These are phyloP conservation scores for Zygnema cylindricum DNA, from an alignment of 139 green algal species.

Conservation along the genomic window DNA sequence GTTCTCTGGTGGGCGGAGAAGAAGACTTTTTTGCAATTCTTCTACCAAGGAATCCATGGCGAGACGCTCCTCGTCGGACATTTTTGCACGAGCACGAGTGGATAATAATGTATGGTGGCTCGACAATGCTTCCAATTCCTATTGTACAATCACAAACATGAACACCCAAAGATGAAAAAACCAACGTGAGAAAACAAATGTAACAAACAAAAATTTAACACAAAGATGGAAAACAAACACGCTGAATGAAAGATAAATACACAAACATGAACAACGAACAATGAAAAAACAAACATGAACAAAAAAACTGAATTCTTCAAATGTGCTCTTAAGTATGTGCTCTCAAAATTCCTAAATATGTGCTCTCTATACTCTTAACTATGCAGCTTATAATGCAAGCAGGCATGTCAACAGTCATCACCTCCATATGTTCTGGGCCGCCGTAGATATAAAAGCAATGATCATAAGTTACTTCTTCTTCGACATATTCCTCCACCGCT, in stretches of 20 bases:
- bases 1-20: background rate
- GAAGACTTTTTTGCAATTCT: constrained; percentile 34
- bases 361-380: background rate
- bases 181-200: background rate
- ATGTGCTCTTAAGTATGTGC: background rate
- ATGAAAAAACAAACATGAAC: no score
- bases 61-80: constrained; percentile 12
- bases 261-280: no score
- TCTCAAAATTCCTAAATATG: background rate
- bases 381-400: background rate
- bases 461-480: constrained; percentile 52
- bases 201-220: background rate
- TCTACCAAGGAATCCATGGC: constrained; percentile 33
- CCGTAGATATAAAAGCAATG: constrained; percentile 58
- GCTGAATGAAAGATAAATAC: background rate
- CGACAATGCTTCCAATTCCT: constrained; percentile 46
- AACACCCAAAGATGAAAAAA: background rate
- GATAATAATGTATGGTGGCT: constrained; percentile 48
- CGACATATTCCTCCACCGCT: constrained; percentile 13
- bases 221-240: background rate
- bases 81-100: constrained; percentile 29
- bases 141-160: background rate
- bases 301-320: no score
- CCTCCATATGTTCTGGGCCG: constrained; percentile 52
- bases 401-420: no score